Percentiles rank a stretch among this genome's conserved stretches.
Evolutionary conservation across 2,329 filamentous ascomycete species (phyloP).

Genomic region (Colletotrichum theobromicola): DNA sequence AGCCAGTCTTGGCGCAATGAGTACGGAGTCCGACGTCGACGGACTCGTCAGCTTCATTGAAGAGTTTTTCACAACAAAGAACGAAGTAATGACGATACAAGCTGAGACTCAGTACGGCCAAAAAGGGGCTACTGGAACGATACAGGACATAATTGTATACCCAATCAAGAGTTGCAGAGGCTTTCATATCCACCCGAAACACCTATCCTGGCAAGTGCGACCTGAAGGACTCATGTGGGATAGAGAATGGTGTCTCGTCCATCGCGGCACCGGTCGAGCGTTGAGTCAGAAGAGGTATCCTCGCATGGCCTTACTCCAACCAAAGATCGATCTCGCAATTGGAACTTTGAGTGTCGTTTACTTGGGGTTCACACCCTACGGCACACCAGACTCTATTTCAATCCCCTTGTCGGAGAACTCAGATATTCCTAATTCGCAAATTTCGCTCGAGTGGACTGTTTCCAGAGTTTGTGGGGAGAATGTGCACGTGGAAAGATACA

Average conservation of each 20-base stretch:
- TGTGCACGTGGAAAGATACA: not conserved
- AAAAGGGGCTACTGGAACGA: not conserved
- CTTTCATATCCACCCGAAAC: not conserved
- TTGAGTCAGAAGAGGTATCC: not conserved
- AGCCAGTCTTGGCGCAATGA: not conserved
- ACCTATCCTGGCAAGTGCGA: not conserved
- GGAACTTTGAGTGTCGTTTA: not conserved
- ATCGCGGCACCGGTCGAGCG: not conserved
- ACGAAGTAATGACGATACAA: not conserved
- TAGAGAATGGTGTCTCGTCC: not conserved
- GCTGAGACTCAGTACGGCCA: not conserved
- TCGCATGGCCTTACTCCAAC: not conserved
- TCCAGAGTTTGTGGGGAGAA: not conserved
- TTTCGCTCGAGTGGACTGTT: not conserved
- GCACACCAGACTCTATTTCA: not conserved
- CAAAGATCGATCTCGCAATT: not conserved
- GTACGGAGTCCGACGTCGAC: not conserved
- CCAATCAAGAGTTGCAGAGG: not conserved
- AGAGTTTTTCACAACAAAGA: not conserved
- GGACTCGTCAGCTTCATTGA: not conserved
- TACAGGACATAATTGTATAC: not conserved
- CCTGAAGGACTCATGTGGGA: not conserved
- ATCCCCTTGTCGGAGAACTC: not conserved
- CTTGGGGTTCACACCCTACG: not conserved
- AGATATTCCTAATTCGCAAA: not conserved